Base-by-base conservation (phyloP, 1,284 basidiomycete species). In the Ganoderma lingzhi region DNA sequence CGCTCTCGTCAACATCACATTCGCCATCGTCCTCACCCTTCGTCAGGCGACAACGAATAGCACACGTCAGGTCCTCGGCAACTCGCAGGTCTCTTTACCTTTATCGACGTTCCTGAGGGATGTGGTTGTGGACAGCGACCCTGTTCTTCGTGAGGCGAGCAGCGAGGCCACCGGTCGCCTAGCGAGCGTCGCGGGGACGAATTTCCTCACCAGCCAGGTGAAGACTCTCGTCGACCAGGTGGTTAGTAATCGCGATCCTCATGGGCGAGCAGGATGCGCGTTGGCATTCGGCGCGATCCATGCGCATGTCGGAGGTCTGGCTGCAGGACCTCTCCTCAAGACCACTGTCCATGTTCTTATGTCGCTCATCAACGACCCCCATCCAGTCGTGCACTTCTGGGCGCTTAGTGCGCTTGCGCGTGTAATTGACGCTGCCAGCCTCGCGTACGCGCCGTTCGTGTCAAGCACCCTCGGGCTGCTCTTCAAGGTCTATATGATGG, bases 261-360 rank as follows among this genome's bases (percentile, higher is more conserved):
- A 96, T 74, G 93, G 92, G 15, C 91, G 98, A 35, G 96, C 97
- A 6, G 98, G 98, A 1, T 99, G 96, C 77, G 96, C 97, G 0
- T 81, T 96, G 23, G 94, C 97, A 0, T 96, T 99, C 75, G 96
- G 96, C n/a, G 87, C 96, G 8, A 95, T 99, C 59, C 98, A 98
- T 81, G 90, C 88, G 64, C 89, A 96, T 75, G 96, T 99, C 44
- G 98, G 98, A 17, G 95, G 96, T 45, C 86, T 99, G 28, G 94
- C 95, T 5, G 97, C 96, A 6, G 96, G 96, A 0, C 96, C 98
- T 0, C 87, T 99, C 17, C 87, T 99, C 69, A 99, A 99, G 82
- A 99, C 97, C 0, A 96, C 97, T 0, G 93, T 98, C 74, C 97
- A 98, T 77, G 93, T 99, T 66, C 85, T 99, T 61, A 96, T 98